phyloP scores from a whole-genome alignment of 1,284 basidiomycete species.

The Sphagnurus paluster region DNA sequence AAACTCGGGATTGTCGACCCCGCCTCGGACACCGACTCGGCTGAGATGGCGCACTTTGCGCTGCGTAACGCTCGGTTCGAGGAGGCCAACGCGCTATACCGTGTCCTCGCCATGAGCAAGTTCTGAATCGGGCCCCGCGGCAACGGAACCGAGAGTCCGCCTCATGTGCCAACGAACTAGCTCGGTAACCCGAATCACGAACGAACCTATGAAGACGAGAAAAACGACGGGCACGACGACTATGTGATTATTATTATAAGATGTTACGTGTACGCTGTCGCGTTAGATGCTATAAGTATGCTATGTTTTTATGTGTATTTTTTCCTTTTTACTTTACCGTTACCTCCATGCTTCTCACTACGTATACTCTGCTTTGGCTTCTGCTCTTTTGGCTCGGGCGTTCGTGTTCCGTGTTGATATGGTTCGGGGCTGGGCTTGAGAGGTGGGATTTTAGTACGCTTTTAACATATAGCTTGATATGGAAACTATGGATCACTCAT shows the following conservation, averaged over 20 bases:
- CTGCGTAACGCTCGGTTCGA: conserved; percentile 69
- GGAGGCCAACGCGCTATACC: conserved; percentile 71
- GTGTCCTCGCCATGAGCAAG: conserved; percentile 46
- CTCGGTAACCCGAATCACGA: not conserved
- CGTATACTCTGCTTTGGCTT: conserved; percentile 1
- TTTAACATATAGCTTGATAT: too few relatives aligned
- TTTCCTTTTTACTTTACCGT: not conserved
- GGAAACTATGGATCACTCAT: too few relatives aligned
- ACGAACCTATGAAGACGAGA: conserved; percentile 2
- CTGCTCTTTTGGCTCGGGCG: not conserved
- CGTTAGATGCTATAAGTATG: conserved; percentile 15
- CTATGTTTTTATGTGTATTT: conserved; percentile 20
- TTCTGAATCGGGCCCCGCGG: too few relatives aligned
- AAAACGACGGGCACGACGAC: conserved; percentile 11
- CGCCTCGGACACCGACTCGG: conserved; percentile 59
- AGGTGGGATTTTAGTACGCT: too few relatives aligned
- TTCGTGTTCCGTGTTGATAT: not conserved
- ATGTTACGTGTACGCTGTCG: not conserved
- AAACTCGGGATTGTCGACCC: conserved; percentile 62
- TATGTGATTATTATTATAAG: conserved; percentile 13
- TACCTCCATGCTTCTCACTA: not conserved
- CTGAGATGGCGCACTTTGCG: conserved; percentile 75
- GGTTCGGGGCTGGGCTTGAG: too few relatives aligned
- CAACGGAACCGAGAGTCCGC: not conserved
- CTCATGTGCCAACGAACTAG: not conserved